Percentiles rank a stretch among this genome's conserved stretches.
phyloP scores from a whole-genome alignment of 2,329 filamentous ascomycete species.

The Trichoderma cornu-damae region DNA sequence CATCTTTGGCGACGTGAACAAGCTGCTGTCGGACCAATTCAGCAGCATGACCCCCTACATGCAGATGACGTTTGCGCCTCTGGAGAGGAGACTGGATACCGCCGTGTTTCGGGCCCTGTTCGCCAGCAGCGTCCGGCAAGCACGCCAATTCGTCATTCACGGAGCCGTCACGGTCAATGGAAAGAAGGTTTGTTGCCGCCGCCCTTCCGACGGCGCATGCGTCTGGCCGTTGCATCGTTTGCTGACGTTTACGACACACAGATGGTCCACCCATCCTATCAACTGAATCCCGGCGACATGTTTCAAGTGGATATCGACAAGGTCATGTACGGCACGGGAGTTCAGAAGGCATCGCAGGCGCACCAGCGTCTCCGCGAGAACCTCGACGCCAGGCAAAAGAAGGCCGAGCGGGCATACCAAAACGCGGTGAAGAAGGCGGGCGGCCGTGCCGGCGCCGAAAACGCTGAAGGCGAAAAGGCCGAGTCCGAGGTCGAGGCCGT shows the following conservation, averaged over 20 bases:
- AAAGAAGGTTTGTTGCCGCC: slow-evolving; percentile 62
- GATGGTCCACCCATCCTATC: slow-evolving; percentile 91
- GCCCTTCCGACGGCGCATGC: background rate
- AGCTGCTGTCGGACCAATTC: slow-evolving; percentile 32
- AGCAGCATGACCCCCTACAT: slow-evolving; percentile 72
- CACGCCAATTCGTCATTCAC: slow-evolving; percentile 89
- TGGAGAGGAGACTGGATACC: slow-evolving; percentile 89
- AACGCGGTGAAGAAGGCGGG: slow-evolving; percentile 19
- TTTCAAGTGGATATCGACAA: slow-evolving; percentile 90
- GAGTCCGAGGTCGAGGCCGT: slow-evolving; percentile 19
- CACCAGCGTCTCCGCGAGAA: slow-evolving; percentile 26
- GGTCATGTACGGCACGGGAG: slow-evolving; percentile 83
- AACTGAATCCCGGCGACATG: slow-evolving; percentile 94
- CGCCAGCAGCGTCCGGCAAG: slow-evolving; percentile 87
- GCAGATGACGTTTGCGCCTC: slow-evolving; percentile 89
- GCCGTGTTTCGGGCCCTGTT: slow-evolving; percentile 92
- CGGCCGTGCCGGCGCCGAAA: slow-evolving; percentile 19
- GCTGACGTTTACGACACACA: slow-evolving; percentile 38
- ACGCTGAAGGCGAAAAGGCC: slow-evolving; percentile 19
- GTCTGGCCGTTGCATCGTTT: background rate
- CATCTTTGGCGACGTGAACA: slow-evolving; percentile 31
- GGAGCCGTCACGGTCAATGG: slow-evolving; percentile 94
- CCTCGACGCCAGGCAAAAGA: slow-evolving; percentile 27
- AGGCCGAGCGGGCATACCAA: slow-evolving; percentile 26
- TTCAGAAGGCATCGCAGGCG: slow-evolving; percentile 50